These are phyloP conservation scores for Coccomyxa subellipsoidea DNA, from an alignment of 163 green algal genomes.

Conservation along the genomic window DNA sequence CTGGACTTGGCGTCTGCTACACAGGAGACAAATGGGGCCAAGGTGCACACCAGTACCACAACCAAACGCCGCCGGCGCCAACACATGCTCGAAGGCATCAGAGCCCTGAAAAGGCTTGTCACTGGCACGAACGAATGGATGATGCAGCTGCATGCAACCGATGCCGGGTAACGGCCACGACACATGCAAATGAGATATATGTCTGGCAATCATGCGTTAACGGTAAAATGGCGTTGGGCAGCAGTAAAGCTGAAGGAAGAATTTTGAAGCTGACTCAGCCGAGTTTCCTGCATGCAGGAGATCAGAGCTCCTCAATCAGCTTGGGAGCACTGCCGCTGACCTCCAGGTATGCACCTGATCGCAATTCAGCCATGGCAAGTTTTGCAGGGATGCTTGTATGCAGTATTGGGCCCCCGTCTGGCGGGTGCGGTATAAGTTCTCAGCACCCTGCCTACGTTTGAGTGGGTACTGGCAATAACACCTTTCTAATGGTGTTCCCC, in stretches of 20 bases:
- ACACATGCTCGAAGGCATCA: background rate
- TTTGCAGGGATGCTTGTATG: no score
- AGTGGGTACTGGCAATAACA: no score
- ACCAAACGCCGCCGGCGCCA: background rate
- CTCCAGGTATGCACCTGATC: conserved; percentile 2
- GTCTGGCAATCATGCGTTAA: no score
- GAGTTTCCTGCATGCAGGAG: background rate
- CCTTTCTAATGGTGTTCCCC: no score
- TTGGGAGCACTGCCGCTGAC: background rate
- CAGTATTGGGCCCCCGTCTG: background rate
- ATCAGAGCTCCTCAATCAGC: background rate
- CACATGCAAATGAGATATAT: no score
- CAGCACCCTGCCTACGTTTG: no score
- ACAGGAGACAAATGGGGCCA: background rate
- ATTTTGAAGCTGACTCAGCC: background rate
- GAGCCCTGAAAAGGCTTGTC: background rate
- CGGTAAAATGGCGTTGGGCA: no score
- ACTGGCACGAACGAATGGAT: background rate
- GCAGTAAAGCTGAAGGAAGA: no score
- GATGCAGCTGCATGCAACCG: background rate
- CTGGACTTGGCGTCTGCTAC: background rate
- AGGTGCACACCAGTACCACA: background rate
- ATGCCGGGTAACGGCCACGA: background rate
- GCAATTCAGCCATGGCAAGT: no score
- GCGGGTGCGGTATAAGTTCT: background rate